phyloP scores from a whole-genome alignment of 192 early-diverging fungal species.

The Geranomyces variabilis region DNA sequence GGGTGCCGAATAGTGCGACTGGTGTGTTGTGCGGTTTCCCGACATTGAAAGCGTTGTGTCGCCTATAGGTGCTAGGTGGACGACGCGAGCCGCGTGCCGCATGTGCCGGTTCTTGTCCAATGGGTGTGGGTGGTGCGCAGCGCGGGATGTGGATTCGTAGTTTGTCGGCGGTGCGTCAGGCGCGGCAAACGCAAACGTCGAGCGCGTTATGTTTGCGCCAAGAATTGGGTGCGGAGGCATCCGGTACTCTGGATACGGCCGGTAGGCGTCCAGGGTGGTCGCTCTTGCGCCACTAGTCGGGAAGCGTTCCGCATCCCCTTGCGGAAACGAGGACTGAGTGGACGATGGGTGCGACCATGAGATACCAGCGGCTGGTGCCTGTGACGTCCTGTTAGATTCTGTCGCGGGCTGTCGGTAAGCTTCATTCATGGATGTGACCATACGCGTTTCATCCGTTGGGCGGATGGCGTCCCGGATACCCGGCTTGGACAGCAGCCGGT shows the following conservation, averaged over 20 bases:
- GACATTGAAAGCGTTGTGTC: constrained; percentile 26
- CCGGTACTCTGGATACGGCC: constrained; percentile 27
- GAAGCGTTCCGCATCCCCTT: constrained; percentile 40
- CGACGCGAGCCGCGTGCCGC: background rate
- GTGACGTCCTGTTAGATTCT: constrained; percentile 22
- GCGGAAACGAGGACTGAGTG: constrained; percentile 41
- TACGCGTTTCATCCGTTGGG: background rate
- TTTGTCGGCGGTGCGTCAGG: constrained; percentile 17
- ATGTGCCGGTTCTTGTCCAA: background rate
- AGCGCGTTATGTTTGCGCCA: constrained; percentile 43
- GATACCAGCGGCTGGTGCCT: constrained; percentile 19
- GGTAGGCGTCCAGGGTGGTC: constrained; percentile 34
- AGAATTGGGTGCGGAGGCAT: constrained; percentile 42
- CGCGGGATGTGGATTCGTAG: constrained; percentile 21
- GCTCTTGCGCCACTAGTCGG: constrained; percentile 7
- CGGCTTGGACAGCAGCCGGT: constrained; percentile 24
- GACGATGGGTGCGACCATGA: background rate
- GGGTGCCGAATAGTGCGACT: constrained; percentile 21
- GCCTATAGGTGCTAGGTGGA: constrained; percentile 21
- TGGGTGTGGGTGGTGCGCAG: constrained; percentile 22
- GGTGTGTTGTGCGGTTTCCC: constrained; percentile 36
- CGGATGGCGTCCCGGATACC: constrained; percentile 26
- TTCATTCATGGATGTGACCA: constrained; percentile 13
- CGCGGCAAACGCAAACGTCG: constrained; percentile 36
- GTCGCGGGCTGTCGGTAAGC: constrained; percentile 23